phyloP scores from a whole-genome alignment of 208 protist genomes.

The Leishmania arabica region DNA sequence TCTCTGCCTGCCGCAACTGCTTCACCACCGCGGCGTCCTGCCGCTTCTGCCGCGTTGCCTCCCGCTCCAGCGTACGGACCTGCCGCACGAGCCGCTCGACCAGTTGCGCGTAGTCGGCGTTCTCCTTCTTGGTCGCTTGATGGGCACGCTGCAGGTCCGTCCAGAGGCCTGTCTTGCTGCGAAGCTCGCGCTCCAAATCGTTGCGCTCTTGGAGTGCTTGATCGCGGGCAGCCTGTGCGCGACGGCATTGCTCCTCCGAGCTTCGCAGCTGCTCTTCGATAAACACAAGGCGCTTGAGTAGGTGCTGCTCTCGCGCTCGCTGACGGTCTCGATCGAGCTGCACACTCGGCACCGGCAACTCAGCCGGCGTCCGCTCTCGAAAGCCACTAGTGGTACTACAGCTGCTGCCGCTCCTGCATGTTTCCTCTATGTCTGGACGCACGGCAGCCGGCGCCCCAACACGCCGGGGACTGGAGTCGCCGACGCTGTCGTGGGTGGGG shows the following conservation, averaged over 20 bases:
- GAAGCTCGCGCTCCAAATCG: slow-evolving; percentile 23
- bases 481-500: neutral
- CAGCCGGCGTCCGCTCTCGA: slow-evolving; percentile 15
- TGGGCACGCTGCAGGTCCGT: slow-evolving; percentile 27
- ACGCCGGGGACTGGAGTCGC: neutral
- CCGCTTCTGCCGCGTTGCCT: slow-evolving; percentile 29
- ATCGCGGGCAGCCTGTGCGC: slow-evolving; percentile 4
- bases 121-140: slow-evolving; percentile 33
- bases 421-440: neutral
- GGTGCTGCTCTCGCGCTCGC: slow-evolving; percentile 28
- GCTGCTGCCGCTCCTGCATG: neutral
- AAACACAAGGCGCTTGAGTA: slow-evolving; percentile 19
- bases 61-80: slow-evolving; percentile 43
- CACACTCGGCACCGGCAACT: slow-evolving; percentile 11
- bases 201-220: slow-evolving; percentile 21
- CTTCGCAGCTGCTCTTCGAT: slow-evolving; percentile 35
- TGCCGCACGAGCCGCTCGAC: slow-evolving; percentile 50
- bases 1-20: slow-evolving; percentile 18
- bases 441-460: neutral
- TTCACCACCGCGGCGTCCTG: slow-evolving; percentile 24
- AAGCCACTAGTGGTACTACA: neutral
- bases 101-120: slow-evolving; percentile 44
- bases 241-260: neutral
- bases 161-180: slow-evolving; percentile 31
- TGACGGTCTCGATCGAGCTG: slow-evolving; percentile 2